Evolutionary conservation across 1,284 basidiomycete species (phyloP), one percentile per base, ranked within the genome.

Genomic region (Phellopilus nigrolimitatus): DNA sequence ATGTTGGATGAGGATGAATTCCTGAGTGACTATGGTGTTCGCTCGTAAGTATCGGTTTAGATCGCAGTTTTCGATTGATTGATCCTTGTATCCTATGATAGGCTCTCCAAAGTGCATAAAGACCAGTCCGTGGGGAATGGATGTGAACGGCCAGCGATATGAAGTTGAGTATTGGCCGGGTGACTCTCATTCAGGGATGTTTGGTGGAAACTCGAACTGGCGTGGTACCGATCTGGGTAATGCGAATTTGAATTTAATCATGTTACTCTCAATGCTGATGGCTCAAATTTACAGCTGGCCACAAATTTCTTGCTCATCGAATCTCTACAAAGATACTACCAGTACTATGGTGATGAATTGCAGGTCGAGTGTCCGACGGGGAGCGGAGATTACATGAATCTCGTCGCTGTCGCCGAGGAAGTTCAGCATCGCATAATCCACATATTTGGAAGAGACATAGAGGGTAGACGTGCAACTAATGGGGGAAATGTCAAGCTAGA

Each of bases 201-300:
- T 98, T 67, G 95, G 97, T 50, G 95, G 95, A 27, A 98, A 98
- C 68, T 94, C 91, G 17, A 97, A 99, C 67, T 97, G 95, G 95
- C 79, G 95, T 65, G 87, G 86, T n/a, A 12, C 86, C 86, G 4
- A 88, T 89, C 54, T 89, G 88, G 86, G 61, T 70, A 76, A 58
- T 15, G 39, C 37, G 24, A 10, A 36, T 39, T 22, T n/a, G 22
- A 17, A 22, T 3, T 22, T 19, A 31, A 21, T 3, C 12, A 9
- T 21, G 10, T 7, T 7, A 28, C 27, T 12, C 13, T 17, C 53
- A 38, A 33, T 24, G 27, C 6, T 49, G 21, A 42, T 15, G 33
- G 30, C 24, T 28, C 36, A 13, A 24, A 39, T 7, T 34, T 56
- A 82, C 84, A 95, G 95, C 80, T 97, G 44, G 92, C 95, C 3